Evolutionary conservation across 176 grass and related monocot species (phyloP).

Genomic region (Guadua angustifolia): DNA sequence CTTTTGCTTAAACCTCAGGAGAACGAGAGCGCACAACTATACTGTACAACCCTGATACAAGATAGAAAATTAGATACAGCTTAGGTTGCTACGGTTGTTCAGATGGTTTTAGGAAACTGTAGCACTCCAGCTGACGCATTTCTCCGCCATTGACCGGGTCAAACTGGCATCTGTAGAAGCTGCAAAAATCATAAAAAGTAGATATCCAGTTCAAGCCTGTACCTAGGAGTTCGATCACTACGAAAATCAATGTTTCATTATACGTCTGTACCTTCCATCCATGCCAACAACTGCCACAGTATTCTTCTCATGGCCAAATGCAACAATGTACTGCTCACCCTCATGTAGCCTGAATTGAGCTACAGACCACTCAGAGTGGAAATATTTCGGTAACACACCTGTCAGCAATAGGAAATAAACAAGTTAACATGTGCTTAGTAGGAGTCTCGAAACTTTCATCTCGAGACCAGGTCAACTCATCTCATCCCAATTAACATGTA

Average conservation of each 20-base stretch:
- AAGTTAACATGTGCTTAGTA: background rate
- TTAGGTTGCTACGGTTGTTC: conserved; percentile 44
- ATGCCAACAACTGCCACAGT: conserved; percentile 93
- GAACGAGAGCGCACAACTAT: conserved; percentile 11
- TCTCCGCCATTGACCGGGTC: conserved; percentile 76
- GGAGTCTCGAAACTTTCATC: background rate
- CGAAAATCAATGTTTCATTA: background rate
- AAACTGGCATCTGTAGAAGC: conserved; percentile 94
- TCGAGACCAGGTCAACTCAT: background rate
- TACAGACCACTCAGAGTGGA: conserved; percentile 98
- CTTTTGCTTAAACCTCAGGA: conserved; percentile 7
- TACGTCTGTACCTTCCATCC: conserved; percentile 72
- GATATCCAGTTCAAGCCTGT: background rate
- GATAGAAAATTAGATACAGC: background rate
- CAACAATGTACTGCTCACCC: conserved; percentile 85
- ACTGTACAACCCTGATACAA: conserved; percentile 54
- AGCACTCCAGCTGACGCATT: conserved; percentile 90
- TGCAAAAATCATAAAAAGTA: conserved; percentile 30
- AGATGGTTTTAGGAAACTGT: conserved; percentile 81
- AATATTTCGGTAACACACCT: conserved; percentile 98
- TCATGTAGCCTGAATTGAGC: conserved; percentile 96
- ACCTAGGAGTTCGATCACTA: background rate
- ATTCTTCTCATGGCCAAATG: conserved; percentile 97
- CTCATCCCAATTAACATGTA: background rate
- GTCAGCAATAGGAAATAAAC: conserved; percentile 22